Evolutionary conservation across 2,329 filamentous ascomycete genomes (phyloP), one percentile per base, ranked within the genome.

Genomic region (Raffaelea arxii): DNA sequence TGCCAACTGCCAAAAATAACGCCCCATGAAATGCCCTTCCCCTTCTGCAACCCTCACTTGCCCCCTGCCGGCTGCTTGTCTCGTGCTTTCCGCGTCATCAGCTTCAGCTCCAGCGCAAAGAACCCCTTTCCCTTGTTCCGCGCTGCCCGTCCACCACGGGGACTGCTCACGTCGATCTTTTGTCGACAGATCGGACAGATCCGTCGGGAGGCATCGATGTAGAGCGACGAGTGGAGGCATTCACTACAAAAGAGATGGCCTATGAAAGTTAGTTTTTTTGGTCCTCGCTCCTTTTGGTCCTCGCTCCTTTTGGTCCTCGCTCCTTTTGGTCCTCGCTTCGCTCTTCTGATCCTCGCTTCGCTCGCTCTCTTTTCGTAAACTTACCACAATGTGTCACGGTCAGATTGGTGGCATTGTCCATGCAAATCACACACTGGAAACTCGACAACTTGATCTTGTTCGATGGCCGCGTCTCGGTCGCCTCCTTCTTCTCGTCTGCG

Each of bases 381-480:
- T 53, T 75, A 83, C 80, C 80, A 60, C 80, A 84, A 59, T 82
- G 76, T 3, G 80, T 84, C 40, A 82, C 73, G 1, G 77, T 81
- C 50, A 84, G 55, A 24, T 68, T 65, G 2, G 70, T 72, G 23
- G 69, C 72, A 50, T 77, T 69, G 50, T 83, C 80, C 76, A 83
- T 79, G 61, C 80, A 84, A 48, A 84, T 83, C 38, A 79, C 77
- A 51, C 80, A 84, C 60, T 82, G 76, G 41, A 82, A 79, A 4
- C 67, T 65, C 39, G 69, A 66, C 16, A 84, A 60, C 58, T 75
- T 78, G 56, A 69, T 59, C 43, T 62, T 68, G 11, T 71, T 74
- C 43, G 75, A 72, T 43, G 67, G 25, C 7, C 39, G n/a, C 11
- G 39, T 21, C 7, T 12, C 6, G 21, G 32, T 25, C 2, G 18